phyloP scores from a whole-genome alignment of 306 rosid species.

The Purshia tridentata region DNA sequence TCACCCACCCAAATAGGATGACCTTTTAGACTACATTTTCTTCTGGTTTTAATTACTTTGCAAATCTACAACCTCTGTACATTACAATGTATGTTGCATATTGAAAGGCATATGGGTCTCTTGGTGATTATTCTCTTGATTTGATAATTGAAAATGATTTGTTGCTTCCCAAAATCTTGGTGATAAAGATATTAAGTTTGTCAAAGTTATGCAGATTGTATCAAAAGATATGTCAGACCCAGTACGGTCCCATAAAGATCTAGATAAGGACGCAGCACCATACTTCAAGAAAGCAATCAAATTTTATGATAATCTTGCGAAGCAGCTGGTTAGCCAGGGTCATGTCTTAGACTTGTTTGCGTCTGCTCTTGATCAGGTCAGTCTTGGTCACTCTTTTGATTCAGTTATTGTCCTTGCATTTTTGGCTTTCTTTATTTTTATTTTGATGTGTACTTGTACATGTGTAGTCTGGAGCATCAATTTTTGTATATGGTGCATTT shows the following conservation, averaged over 20 bases:
- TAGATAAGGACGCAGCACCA: constrained; percentile 95
- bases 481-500: too few species aligned
- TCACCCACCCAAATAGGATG: background rate
- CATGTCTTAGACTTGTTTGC: constrained; percentile 94
- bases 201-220: constrained; percentile 64
- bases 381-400: constrained; percentile 26
- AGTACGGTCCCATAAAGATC: constrained; percentile 95
- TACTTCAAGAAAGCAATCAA: constrained; percentile 91
- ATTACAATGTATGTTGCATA: background rate
- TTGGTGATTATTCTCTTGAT: background rate
- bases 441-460: too few species aligned
- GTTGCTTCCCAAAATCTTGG: constrained; percentile 12
- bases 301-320: constrained; percentile 76
- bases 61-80: background rate
- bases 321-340: constrained; percentile 93
- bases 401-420: constrained; percentile 20
- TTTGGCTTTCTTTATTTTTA: background rate
- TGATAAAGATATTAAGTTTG: constrained; percentile 20
- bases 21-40: background rate
- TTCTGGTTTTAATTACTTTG: background rate
- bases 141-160: background rate
- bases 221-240: constrained; percentile 93
- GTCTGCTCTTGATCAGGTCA: constrained; percentile 98
- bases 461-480: too few species aligned
- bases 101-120: background rate